Percentiles rank a stretch among this genome's conserved stretches.
phyloP scores from a whole-genome alignment of 805 yeast genomes.

The Teunomyces cretensis region DNA sequence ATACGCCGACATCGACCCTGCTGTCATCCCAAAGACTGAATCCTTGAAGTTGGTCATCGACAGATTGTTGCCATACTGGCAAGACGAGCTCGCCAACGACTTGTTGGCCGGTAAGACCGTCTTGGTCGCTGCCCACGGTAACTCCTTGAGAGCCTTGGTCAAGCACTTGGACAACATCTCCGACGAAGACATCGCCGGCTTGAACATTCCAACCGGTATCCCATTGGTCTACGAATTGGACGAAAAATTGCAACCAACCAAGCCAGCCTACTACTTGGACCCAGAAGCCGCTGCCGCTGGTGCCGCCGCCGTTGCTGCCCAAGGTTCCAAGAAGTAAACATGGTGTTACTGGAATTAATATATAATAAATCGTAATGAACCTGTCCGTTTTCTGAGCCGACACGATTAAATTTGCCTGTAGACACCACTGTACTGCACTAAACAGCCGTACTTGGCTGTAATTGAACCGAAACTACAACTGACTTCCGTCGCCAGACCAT shows the following conservation, averaged over 20 bases:
- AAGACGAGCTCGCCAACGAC: slow-evolving; percentile 84
- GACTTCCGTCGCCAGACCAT: too few relatives aligned
- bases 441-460: too few relatives aligned
- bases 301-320: slow-evolving; percentile 98
- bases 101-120: slow-evolving; percentile 87
- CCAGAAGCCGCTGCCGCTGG: slow-evolving; percentile 99
- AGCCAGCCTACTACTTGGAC: slow-evolving; percentile 94
- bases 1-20: slow-evolving; percentile 80
- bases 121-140: slow-evolving; percentile 94
- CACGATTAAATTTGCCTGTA: too few relatives aligned
- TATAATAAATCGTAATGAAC: not conserved
- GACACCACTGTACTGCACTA: too few relatives aligned
- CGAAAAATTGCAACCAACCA: slow-evolving; percentile 79
- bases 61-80: slow-evolving; percentile 96
- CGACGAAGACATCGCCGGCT: slow-evolving; percentile 87
- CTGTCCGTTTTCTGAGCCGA: not conserved
- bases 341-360: not conserved
- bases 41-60: slow-evolving; percentile 93
- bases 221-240: slow-evolving; percentile 97
- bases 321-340: slow-evolving; percentile 57
- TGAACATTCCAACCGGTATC: slow-evolving; percentile 98
- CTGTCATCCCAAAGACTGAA: slow-evolving; percentile 89
- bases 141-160: slow-evolving; percentile 94
- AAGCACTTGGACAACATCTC: slow-evolving; percentile 93
- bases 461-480: too few relatives aligned